phyloP scores from a whole-genome alignment of 2,329 filamentous ascomycete species.

The Exophiala sp. region DNA sequence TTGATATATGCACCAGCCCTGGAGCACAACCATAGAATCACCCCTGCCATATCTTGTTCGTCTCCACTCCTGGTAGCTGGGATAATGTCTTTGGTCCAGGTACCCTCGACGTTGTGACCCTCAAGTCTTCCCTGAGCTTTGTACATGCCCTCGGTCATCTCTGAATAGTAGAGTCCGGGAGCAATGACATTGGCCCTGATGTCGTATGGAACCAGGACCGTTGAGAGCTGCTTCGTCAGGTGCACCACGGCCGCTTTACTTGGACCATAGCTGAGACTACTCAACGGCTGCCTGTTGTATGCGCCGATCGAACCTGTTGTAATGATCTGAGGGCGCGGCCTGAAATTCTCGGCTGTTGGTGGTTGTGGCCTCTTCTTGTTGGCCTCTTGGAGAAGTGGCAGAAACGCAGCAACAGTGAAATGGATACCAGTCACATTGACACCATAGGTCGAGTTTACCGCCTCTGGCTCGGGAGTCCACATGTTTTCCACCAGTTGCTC shows the following conservation, averaged over 20 bases:
- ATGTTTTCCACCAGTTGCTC: conserved; percentile 37
- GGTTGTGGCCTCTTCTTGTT: conserved; percentile 37
- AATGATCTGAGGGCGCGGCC: conserved; percentile 41
- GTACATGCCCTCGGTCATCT: conserved; percentile 53
- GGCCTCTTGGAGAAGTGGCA: conserved; percentile 38
- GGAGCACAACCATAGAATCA: conserved; percentile 60
- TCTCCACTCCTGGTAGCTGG: conserved; percentile 57
- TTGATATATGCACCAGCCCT: conserved; percentile 61
- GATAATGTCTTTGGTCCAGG: conserved; percentile 42
- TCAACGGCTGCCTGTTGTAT: conserved; percentile 36
- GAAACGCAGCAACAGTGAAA: conserved; percentile 37
- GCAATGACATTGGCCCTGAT: conserved; percentile 49
- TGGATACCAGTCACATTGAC: conserved; percentile 38
- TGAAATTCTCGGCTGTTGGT: conserved; percentile 28
- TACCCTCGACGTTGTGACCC: conserved; percentile 37
- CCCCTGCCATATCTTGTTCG: conserved; percentile 58
- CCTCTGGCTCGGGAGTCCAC: conserved; percentile 29
- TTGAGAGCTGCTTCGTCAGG: conserved; percentile 47
- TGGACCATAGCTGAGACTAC: conserved; percentile 40
- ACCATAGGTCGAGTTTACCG: conserved; percentile 34
- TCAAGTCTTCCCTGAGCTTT: conserved; percentile 35
- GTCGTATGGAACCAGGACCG: conserved; percentile 35
- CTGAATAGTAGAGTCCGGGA: conserved; percentile 53
- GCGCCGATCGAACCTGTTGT: conserved; percentile 45
- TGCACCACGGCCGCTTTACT: conserved; percentile 45